Evolutionary conservation across 2,329 filamentous ascomycete genomes (phyloP).

Genomic region (Fusarium siculi): DNA sequence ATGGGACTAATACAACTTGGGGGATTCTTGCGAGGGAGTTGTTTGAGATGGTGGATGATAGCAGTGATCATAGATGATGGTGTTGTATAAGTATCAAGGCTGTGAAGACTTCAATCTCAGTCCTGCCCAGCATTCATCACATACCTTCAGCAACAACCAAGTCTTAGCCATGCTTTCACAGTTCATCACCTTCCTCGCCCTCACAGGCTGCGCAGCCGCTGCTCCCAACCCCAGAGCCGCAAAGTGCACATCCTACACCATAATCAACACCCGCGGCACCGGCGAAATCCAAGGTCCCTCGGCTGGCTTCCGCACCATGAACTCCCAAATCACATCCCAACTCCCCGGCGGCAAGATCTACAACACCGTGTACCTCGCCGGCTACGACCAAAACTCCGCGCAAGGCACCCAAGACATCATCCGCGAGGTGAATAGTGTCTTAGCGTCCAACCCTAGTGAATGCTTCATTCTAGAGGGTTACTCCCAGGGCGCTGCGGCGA

Average conservation of each 20-base stretch:
- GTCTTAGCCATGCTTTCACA: not conserved
- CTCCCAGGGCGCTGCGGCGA: conserved; percentile 18
- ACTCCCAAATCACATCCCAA: conserved; percentile 5
- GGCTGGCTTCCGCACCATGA: conserved; percentile 18
- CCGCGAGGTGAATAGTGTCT: not conserved
- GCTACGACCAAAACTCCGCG: conserved; percentile 1
- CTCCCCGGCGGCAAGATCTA: conserved; percentile 10
- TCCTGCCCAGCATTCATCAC: no score
- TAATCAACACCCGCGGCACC: conserved; percentile 22
- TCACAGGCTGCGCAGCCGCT: not conserved
- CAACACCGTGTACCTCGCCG: conserved; percentile 18
- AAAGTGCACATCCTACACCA: conserved; percentile 13
- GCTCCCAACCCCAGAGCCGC: not conserved
- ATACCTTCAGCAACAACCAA: not conserved
- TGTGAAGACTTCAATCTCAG: not conserved
- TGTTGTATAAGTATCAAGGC: not conserved
- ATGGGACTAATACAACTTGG: not conserved
- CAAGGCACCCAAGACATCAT: conserved; percentile 4
- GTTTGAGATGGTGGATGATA: not conserved
- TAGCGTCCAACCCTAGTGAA: not conserved
- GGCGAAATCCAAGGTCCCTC: conserved; percentile 6
- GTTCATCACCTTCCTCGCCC: not conserved
- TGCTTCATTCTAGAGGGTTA: conserved; percentile 18
- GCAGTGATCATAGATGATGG: not conserved
- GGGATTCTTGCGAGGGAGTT: not conserved